phyloP scores from a whole-genome alignment of 169 alveolate genomes.

The Plasmodium berghei region DNA sequence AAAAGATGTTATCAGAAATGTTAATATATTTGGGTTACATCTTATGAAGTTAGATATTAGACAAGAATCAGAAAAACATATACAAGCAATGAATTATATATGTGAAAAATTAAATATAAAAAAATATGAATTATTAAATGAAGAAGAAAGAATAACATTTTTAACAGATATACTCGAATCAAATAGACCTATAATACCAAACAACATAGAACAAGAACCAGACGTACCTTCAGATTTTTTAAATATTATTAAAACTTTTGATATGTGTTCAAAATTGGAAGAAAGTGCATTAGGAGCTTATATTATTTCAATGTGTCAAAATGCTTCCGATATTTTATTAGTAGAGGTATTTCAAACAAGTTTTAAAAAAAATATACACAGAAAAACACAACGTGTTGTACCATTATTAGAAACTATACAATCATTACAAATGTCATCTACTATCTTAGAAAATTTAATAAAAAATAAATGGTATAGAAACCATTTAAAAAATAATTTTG shows the following conservation, averaged over 20 bases:
- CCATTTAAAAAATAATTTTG: conserved; percentile 79
- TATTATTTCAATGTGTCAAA: conserved; percentile 87
- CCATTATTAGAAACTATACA: conserved; percentile 89
- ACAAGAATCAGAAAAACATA: conserved; percentile 88
- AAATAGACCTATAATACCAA: conserved; percentile 82
- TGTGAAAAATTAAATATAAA: conserved; percentile 79
- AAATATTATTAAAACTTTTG: conserved; percentile 82
- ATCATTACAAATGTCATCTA: conserved; percentile 83
- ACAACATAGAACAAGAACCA: conserved; percentile 79
- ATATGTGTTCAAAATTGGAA: conserved; percentile 85
- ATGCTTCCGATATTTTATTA: conserved; percentile 87
- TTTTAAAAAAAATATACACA: conserved; percentile 47
- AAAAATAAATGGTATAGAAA: conserved; percentile 84
- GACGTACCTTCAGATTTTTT: conserved; percentile 77
- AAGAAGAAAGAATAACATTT: conserved; percentile 79
- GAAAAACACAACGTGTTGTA: conserved; percentile 82
- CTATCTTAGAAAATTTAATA: conserved; percentile 83
- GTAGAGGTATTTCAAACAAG: conserved; percentile 83
- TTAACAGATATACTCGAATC: conserved; percentile 78
- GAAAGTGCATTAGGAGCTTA: conserved; percentile 87
- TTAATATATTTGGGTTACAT: conserved; percentile 85
- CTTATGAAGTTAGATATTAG: conserved; percentile 86
- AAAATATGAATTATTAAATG: conserved; percentile 80
- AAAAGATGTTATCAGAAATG: conserved; percentile 81
- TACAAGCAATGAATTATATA: conserved; percentile 81